phyloP scores from a whole-genome alignment of 352 stramenopile genomes.

The Paralagenidium karlingii region DNA sequence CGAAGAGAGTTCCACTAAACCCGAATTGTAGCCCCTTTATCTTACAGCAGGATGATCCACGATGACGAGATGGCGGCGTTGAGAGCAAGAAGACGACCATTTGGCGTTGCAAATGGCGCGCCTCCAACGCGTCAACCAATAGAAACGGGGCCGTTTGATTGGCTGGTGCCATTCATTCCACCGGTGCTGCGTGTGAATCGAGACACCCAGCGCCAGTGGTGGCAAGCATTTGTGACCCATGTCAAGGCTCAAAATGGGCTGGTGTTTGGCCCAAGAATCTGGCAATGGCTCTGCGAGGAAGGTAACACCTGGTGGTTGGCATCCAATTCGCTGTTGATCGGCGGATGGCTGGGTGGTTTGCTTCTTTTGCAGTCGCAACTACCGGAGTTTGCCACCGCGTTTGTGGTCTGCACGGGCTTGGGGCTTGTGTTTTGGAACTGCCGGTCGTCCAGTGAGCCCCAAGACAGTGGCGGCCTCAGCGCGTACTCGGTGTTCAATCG shows the following conservation, averaged over 20 bases:
- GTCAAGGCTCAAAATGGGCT: background rate
- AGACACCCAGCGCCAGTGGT: constrained; percentile 41
- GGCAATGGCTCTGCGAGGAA: background rate
- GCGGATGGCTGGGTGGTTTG: background rate
- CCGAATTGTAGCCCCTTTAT: too few species aligned
- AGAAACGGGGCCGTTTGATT: constrained; percentile 36
- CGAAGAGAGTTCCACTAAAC: too few species aligned
- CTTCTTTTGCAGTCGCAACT: background rate
- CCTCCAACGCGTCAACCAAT: background rate
- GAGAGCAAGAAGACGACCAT: too few species aligned
- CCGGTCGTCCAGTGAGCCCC: constrained; percentile 9
- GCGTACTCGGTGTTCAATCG: constrained; percentile 80
- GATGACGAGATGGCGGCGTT: too few species aligned
- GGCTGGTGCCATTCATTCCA: constrained; percentile 73
- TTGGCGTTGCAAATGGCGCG: too few species aligned
- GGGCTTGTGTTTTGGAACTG: background rate
- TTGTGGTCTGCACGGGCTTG: background rate
- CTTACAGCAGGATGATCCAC: too few species aligned
- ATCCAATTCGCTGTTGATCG: constrained; percentile 17
- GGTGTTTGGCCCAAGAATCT: too few species aligned
- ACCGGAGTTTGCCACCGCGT: background rate
- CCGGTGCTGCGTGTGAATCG: constrained; percentile 67
- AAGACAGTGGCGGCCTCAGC: constrained; percentile 21
- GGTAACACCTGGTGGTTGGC: constrained; percentile 11
- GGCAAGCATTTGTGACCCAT: constrained; percentile 6